Base-by-base conservation (phyloP, 2,329 filamentous ascomycete genomes). In the Fusarium multiceps region DNA sequence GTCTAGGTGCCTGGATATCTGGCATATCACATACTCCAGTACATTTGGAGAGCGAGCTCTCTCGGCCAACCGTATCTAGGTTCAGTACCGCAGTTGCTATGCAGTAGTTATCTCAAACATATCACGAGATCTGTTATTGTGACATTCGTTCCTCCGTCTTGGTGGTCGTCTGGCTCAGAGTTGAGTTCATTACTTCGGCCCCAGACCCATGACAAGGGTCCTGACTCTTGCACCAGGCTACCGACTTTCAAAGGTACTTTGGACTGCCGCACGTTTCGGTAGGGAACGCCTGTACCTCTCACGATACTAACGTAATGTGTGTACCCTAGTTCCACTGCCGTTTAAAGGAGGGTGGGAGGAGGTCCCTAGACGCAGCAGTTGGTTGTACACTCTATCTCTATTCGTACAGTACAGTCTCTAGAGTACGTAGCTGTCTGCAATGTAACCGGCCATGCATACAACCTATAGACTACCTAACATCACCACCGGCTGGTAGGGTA, bases 191-290 rank as follows among this genome's bases (percentile, higher is more conserved):
- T 69, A 62, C 53, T 60, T 55, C 34, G 57, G 65, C 60, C 65
- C 66, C 60, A 69, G 65, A 55, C 66, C 30, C 50, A 48, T 34
- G 67, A 69, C 67, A 69, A 70, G 67, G 67, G 62, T 70, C 67
- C 48, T 69, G 67, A 69, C 67, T 69, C 67, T 69, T 70, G 66
- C 59, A 50, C 42, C 10, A 43, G 53, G 45, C 28, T 37, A 37
- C 20, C 25, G 27, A 37, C 23, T 51, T 41, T 20, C 23, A 40
- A 27, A 51, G 48, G 23, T 51, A 51, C 48, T 27, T 51, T 23
- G 23, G 30, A 25, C 12, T 37, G 8, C 30, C 37, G 32, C 18
- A 25, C 25, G 23, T 51, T 40, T 27, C 14, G 23, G 13, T 27
- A n/a, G 13, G 18, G 4, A 25, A 14, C 23, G 7, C 23, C 45